phyloP scores from a whole-genome alignment of 129 eudicot genomes.

The Centaurea solstitialis region DNA sequence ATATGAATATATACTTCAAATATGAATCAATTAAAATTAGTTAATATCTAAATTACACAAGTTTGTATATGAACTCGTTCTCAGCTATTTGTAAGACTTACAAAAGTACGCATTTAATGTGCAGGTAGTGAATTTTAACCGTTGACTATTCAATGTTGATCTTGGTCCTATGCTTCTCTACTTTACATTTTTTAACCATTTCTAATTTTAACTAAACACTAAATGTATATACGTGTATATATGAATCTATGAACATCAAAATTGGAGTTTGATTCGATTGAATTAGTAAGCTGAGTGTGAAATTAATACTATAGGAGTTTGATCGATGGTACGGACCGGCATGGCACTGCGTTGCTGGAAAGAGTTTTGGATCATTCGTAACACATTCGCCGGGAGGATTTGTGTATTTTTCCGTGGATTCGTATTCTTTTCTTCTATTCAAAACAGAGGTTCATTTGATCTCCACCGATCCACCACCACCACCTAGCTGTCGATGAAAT shows the following conservation, averaged over 20 bases:
- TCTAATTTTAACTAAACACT: no score
- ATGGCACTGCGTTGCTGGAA: slow-evolving; percentile 96
- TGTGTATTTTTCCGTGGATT: slow-evolving; percentile 66
- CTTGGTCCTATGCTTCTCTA: no score
- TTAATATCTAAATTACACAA: no score
- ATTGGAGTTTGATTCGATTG: not conserved
- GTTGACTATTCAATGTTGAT: no score
- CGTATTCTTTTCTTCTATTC: slow-evolving; percentile 69
- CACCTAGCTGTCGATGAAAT: slow-evolving; percentile 8
- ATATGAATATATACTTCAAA: no score
- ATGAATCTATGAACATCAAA: not conserved
- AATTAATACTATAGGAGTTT: slow-evolving; percentile 52
- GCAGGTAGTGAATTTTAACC: no score
- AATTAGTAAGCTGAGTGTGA: not conserved
- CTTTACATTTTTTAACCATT: no score
- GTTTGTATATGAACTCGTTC: no score
- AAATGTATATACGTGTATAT: not conserved
- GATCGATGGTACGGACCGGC: slow-evolving; percentile 73
- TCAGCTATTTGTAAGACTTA: no score
- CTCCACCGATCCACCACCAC: slow-evolving; percentile 14
- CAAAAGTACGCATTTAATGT: no score
- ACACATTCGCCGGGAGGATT: slow-evolving; percentile 88
- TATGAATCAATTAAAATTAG: no score
- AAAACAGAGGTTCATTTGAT: slow-evolving; percentile 73
- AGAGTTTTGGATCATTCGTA: slow-evolving; percentile 88